These are phyloP conservation scores for Maudiozyma barnettii DNA, from an alignment of 805 yeast species.

Conservation along the genomic window DNA sequence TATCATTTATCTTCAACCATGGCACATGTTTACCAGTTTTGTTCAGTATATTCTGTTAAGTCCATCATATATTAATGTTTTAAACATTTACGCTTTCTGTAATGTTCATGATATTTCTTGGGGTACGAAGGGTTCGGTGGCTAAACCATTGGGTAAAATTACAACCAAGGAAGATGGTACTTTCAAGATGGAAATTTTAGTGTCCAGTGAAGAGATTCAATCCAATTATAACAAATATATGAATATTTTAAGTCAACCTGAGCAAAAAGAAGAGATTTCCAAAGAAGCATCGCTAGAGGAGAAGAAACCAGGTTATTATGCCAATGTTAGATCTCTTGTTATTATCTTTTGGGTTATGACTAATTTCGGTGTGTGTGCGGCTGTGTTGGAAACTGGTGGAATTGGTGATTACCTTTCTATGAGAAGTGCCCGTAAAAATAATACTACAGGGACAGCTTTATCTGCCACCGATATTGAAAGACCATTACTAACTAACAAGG, in stretches of 20 bases:
- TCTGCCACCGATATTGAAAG: slow-evolving; percentile 5
- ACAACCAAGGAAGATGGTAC: slow-evolving; percentile 58
- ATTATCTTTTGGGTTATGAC: slow-evolving; percentile 85
- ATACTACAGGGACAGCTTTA: slow-evolving; percentile 9
- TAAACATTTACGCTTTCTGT: slow-evolving; percentile 92
- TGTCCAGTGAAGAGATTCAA: slow-evolving; percentile 68
- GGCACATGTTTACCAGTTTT: slow-evolving; percentile 86
- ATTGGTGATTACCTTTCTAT: slow-evolving; percentile 35
- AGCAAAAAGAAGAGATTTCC: slow-evolving; percentile 30
- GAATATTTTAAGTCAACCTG: slow-evolving; percentile 41
- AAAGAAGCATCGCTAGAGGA: slow-evolving; percentile 36
- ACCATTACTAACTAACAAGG: slow-evolving; percentile 32
- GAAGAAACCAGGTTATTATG: slow-evolving; percentile 72
- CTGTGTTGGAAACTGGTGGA: slow-evolving; percentile 82
- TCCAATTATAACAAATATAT: slow-evolving; percentile 58
- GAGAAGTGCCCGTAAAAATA: slow-evolving; percentile 8
- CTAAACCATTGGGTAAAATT: slow-evolving; percentile 75
- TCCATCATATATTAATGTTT: slow-evolving; percentile 84
- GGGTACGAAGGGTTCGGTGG: slow-evolving; percentile 89
- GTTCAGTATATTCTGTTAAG: slow-evolving; percentile 72
- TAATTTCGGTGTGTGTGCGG: slow-evolving; percentile 70
- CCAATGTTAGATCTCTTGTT: slow-evolving; percentile 79
- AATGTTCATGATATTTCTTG: slow-evolving; percentile 93
- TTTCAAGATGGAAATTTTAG: slow-evolving; percentile 64
- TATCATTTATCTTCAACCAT: slow-evolving; percentile 75